Percentiles rank a stretch among this genome's conserved stretches.
phyloP scores from a whole-genome alignment of 495 filamentous ascomycete species.

The Hypoxylon trugodes region DNA sequence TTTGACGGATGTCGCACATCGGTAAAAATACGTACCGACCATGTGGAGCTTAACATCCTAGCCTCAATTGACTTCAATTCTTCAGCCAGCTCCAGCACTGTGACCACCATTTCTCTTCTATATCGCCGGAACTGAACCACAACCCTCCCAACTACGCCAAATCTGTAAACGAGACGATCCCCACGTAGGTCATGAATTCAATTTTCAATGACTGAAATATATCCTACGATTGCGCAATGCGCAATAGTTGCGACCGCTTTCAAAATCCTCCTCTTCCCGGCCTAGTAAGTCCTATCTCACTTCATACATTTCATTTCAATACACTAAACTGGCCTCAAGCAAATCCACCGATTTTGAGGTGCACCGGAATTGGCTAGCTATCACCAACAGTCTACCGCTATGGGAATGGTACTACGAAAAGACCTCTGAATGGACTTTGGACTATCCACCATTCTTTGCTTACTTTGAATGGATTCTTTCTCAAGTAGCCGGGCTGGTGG shows the following conservation, averaged over 20 bases:
- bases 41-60: conserved; percentile 36
- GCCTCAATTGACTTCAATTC: conserved; percentile 45
- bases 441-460: conserved; percentile 98
- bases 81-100: conserved; percentile 24
- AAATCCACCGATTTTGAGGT: conserved; percentile 99
- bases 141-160: background rate
- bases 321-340: conserved; percentile 57
- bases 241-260: conserved; percentile 87
- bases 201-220: conserved; percentile 76
- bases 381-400: conserved; percentile 86
- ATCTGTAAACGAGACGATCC: background rate
- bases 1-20: conserved; percentile 36
- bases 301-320: background rate
- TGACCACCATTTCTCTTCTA: conserved; percentile 3
- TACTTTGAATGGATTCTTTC: conserved; percentile 95
- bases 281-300: conserved; percentile 76
- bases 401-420: conserved; percentile 96
- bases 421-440: conserved; percentile 98
- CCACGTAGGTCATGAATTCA: conserved; percentile 17
- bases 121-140: conserved; percentile 1
- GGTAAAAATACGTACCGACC: conserved; percentile 39
- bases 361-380: conserved; percentile 96
- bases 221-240: conserved; percentile 86
- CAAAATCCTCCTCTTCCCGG: conserved; percentile 92
- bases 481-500: conserved; percentile 75